These are phyloP conservation scores for Gyrodon lividus DNA, from an alignment of 768 basidiomycete genomes.

Conservation along the genomic window DNA sequence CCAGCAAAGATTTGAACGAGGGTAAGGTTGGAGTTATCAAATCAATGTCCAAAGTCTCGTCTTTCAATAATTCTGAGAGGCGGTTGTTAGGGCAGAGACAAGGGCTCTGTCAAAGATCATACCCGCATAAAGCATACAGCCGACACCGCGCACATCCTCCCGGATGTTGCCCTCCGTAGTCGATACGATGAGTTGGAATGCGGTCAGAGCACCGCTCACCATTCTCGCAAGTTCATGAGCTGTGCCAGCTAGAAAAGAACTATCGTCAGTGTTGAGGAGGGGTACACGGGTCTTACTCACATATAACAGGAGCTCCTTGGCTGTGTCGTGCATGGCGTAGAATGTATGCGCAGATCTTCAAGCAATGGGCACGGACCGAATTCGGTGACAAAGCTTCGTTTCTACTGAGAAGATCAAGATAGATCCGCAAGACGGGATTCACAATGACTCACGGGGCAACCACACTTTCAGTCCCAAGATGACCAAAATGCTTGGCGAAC, in stretches of 20 bases:
- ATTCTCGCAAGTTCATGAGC: conserved; percentile 57
- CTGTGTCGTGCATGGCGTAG: conserved; percentile 69
- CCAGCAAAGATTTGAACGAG: conserved; percentile 72
- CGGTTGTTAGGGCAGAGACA: not conserved
- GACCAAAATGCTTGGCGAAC: conserved; percentile 46
- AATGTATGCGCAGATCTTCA: conserved; percentile 80
- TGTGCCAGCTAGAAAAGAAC: conserved; percentile 45
- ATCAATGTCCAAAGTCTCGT: conserved; percentile 79
- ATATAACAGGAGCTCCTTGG: conserved; percentile 47
- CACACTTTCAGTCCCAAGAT: conserved; percentile 24
- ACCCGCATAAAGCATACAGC: conserved; percentile 80
- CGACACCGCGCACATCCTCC: conserved; percentile 79
- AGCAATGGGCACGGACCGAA: conserved; percentile 58
- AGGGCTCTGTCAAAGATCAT: conserved; percentile 1
- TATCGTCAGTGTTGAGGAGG: not conserved
- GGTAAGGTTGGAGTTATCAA: conserved; percentile 79
- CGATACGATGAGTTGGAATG: conserved; percentile 58
- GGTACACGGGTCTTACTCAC: conserved; percentile 34
- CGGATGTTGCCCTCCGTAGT: conserved; percentile 53
- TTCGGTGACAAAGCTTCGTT: conserved; percentile 34
- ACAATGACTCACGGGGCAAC: conserved; percentile 18
- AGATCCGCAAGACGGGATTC: not conserved
- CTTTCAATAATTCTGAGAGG: conserved; percentile 71
- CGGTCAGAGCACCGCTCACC: conserved; percentile 60
- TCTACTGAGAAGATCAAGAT: conserved; percentile 7